Percentiles rank a stretch among this genome's conserved stretches.
Conservation (phyloP, 2,329 filamentous ascomycete genomes). For the Botrytis tulipae region DNA sequence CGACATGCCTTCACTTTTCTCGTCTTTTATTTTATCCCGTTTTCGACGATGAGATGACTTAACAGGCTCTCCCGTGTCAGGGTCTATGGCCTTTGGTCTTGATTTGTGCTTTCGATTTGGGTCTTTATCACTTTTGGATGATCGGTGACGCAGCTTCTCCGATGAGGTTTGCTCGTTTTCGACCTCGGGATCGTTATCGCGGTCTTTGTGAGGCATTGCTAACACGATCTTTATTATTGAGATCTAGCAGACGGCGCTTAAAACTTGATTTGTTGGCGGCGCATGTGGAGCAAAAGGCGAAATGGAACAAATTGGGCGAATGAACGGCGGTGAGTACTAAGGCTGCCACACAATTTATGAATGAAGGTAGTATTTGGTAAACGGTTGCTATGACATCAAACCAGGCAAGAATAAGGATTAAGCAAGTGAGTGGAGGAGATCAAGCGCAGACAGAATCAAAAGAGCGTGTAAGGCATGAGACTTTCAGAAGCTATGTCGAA, state of each 20-base stretch:
- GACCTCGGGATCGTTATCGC: conserved; percentile 32
- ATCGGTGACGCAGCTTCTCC: conserved; percentile 33
- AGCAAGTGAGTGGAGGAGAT: conserved; percentile 9
- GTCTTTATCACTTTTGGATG: conserved; percentile 36
- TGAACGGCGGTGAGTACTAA: conserved; percentile 21
- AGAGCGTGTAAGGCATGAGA: neutral
- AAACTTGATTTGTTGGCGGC: conserved; percentile 22
- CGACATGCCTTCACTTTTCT: conserved; percentile 23
- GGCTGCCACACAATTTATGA: conserved; percentile 3
- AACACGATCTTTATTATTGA: conserved; percentile 9
- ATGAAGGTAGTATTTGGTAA: neutral
- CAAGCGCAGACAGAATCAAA: neutral
- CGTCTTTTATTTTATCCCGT: conserved; percentile 34
- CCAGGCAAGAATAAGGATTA: conserved; percentile 4
- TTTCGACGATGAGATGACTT: conserved; percentile 35
- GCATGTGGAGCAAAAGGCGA: conserved; percentile 19
- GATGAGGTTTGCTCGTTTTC: conserved; percentile 32
- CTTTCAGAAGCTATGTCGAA: conserved; percentile 2
- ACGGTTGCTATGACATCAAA: conserved; percentile 15
- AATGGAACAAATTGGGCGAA: conserved; percentile 12
- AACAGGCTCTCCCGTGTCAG: conserved; percentile 37
- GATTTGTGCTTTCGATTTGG: conserved; percentile 38
- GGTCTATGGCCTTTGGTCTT: conserved; percentile 35
- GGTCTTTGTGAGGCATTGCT: conserved; percentile 24
- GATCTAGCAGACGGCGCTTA: conserved; percentile 20